Base-by-base conservation (phyloP, 2,329 filamentous ascomycete genomes). In the Paracorniculantispora psalliotae region DNA sequence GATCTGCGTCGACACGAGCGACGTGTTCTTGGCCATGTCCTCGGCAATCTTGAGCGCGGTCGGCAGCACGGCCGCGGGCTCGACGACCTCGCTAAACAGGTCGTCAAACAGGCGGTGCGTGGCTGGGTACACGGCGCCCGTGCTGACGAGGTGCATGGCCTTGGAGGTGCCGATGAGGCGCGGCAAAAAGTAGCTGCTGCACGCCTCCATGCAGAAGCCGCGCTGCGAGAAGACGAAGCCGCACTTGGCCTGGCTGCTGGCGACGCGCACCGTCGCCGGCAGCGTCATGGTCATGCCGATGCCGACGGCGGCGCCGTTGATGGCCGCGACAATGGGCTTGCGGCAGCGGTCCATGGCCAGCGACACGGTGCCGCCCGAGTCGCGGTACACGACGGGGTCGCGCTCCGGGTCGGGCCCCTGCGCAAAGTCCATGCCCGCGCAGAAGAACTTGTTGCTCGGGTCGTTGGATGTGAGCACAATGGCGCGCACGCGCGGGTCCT, bases 151-250 rank as follows among this genome's bases (percentile, higher is more conserved):
- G 66, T 87, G 82, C 69, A 87, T 73, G 0, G 88, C 87, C 63
- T 81, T 79, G 15, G 80, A 81, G 58, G 81, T 76, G 59, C 89
- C 89, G 61, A 91, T 80, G 26, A 91, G 76, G 0, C 86, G 81
- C 2, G 89, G 88, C 37, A 92, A 77, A 75, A 90, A 92, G 71
- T 82, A 92, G 9, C 83, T 86, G 53, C 81, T 85, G 67, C 83
- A 87, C 0, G 86, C 88, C 72, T 92, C 89, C 82, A 89, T 87
- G 61, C 84, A 79, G 66, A 92, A 78, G 1, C 88, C 89, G 46
- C 88, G 79, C 26, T 87, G 81, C 25, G 81, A 79, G 70, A 92
- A 92, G 19, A 91, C 87, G 68, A 91, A 90, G 55, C 88, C 89
- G 62, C 91, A 81, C 67, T 88, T 88, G 2, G 87, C 85, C 12